phyloP scores from a whole-genome alignment of 1,284 basidiomycete genomes.

The Somion occarium region DNA sequence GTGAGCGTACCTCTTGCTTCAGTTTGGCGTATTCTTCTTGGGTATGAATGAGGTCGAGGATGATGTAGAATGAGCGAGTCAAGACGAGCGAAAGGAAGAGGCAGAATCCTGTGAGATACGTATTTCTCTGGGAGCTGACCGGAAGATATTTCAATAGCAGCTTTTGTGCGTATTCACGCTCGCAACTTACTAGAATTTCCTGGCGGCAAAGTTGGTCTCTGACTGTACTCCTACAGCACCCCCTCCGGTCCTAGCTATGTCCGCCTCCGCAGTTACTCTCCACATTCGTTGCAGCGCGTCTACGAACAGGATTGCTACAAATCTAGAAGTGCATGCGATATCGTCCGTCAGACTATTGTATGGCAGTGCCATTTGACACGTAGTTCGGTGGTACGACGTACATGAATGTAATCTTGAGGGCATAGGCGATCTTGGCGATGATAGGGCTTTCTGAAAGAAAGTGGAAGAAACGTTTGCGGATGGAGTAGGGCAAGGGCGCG shows the following conservation, averaged over 20 bases:
- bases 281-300: slow-evolving; percentile 94
- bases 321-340: slow-evolving; percentile 41
- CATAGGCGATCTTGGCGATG: slow-evolving; percentile 74
- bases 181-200: slow-evolving; percentile 84
- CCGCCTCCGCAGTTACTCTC: slow-evolving; percentile 74
- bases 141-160: background rate
- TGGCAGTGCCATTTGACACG: background rate
- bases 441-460: slow-evolving; percentile 71
- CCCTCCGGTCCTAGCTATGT: slow-evolving; percentile 60
- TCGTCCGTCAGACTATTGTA: too few species aligned
- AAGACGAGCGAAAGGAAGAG: slow-evolving; percentile 93
- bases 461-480: slow-evolving; percentile 68
- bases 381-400: slow-evolving; percentile 31
- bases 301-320: slow-evolving; percentile 81
- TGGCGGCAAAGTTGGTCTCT: slow-evolving; percentile 83
- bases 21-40: slow-evolving; percentile 86
- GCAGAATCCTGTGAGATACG: slow-evolving; percentile 90
- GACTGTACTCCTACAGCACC: slow-evolving; percentile 64
- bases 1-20: slow-evolving; percentile 59
- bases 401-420: slow-evolving; percentile 94
- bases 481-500: slow-evolving; percentile 70
- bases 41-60: slow-evolving; percentile 85
- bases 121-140: slow-evolving; percentile 71
- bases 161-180: slow-evolving; percentile 2
- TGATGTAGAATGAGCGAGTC: slow-evolving; percentile 88